Percentiles rank a stretch among this genome's conserved stretches.
These are phyloP conservation scores for Xylaria intraflava DNA, from an alignment of 495 filamentous ascomycete species.

Conservation along the genomic window DNA sequence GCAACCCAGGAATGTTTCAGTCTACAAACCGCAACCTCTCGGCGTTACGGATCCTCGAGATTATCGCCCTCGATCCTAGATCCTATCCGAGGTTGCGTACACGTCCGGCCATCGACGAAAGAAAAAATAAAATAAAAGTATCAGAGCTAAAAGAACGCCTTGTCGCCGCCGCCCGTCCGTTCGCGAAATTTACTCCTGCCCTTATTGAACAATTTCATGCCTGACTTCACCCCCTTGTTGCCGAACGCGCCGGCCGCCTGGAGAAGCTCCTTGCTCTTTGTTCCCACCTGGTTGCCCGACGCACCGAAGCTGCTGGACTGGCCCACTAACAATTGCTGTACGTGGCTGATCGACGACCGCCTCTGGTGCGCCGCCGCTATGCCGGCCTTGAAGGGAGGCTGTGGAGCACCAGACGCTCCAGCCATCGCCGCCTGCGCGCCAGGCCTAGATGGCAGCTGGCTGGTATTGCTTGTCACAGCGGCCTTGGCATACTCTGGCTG, in stretches of 20 bases:
- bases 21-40: not conserved
- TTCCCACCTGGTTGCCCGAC: constrained; percentile 50
- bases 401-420: constrained; percentile 15
- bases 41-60: not conserved
- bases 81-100: not conserved
- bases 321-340: constrained; percentile 21
- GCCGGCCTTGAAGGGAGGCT: constrained; percentile 42
- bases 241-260: constrained; percentile 59
- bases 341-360: constrained; percentile 15
- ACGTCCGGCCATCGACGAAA: constrained; percentile 7
- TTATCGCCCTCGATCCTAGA: not conserved
- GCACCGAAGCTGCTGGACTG: constrained; percentile 30
- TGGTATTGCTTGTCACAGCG: constrained; percentile 4
- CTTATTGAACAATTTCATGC: constrained; percentile 81
- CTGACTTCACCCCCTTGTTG: constrained; percentile 50
- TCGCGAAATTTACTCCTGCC: constrained; percentile 72
- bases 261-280: constrained; percentile 77
- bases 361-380: constrained; percentile 38
- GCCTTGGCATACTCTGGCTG: constrained; percentile 27
- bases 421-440: constrained; percentile 21
- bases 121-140: too few species aligned
- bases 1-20: not conserved
- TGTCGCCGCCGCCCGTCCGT: constrained; percentile 58
- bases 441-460: constrained; percentile 4
- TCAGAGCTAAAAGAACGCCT: constrained; percentile 66